Base-by-base conservation (phyloP, 2,329 filamentous ascomycete species). In the Clonostachys chloroleuca region DNA sequence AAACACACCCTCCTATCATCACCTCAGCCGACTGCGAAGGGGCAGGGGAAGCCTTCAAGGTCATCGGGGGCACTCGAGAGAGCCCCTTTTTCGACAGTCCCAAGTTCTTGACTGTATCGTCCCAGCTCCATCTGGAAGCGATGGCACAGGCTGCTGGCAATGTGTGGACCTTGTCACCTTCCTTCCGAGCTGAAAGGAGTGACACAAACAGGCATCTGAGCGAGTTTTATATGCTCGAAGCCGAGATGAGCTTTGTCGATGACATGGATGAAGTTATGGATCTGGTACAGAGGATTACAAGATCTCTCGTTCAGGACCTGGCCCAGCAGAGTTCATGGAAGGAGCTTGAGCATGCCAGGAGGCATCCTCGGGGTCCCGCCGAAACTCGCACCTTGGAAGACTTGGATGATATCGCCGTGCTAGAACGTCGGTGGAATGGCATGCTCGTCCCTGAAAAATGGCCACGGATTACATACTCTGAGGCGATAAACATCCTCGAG, bases 171-270 rank as follows among this genome's bases (percentile, higher is more conserved):
- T 70, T 99, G 12, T 94, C 92, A 5, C 94, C 94, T 4, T 95
- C 91, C 0, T 99, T 99, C 62, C 83, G 94, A 36, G 94, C 94
- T 5, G 94, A 96, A 65, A 85, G 84, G 61, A 96, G 91, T 66
- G 92, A 97, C 60, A 97, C 94, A 0, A 85, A 91, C 6, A 84
- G 94, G 30, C 94, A 99, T 67, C 74, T 99, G 51, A 96, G 90
- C 70, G 94, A 99, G 62, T 97, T 99, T 60, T 97, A 97, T 69
- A 97, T 99, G 94, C 80, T 99, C 3, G 94, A 99, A 67, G 92
- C 86, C 14, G 94, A 99, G 66, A 74, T 92, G 62, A 86, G 83
- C 58, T 96, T 96, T 63, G 80, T 86, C 40, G 76, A 87, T 42
- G 72, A 83, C 52, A 74, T 96, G 54, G 70, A 78, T 33, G 72